Base-by-base conservation (phyloP, 768 basidiomycete species). In the Aureoboletus auriporus region DNA sequence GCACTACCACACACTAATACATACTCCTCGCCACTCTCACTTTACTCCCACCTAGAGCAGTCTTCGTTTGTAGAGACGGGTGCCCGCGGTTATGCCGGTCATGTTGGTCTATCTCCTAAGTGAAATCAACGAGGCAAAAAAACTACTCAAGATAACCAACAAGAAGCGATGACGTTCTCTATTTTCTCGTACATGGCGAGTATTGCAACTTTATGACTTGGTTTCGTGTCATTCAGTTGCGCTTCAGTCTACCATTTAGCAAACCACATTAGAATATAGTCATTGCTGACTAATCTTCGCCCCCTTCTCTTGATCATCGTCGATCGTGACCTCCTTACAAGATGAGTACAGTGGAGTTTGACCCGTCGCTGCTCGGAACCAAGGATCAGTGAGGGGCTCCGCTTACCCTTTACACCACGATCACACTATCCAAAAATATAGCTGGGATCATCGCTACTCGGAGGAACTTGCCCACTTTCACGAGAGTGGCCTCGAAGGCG, bases 401-500 rank as follows among this genome's bases (percentile, higher is more conserved):
- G 9, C 16, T 28, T 39, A 10, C n/a, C 35, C 27, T 13, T 31
- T 31, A 30, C 38, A n/a, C 31, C 17, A 47, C 14, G 20, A 46
- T 42, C 37, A 39, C 27, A 27, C 20, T 20, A 27, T 39, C 30
- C 54, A 17, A 20, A 17, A 6, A 40, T 13, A 43, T 39, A 91
- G 89, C 63, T 92, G 90, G 90, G 86, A 92, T 60, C 57, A 71
- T 37, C 82, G 87, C 8, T 93, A 92, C 64, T 71, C 80, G 34
- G 72, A 75, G 36, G 90, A 93, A 59, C 67, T 91, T 29, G 63
- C 61, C 33, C 86, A 87, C 58, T 92, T 89, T 52, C 70, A 80
- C 28, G 90, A 89, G 43, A 79, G 82, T 28, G 84, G 86, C 16
- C 88, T 92, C 60, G 88, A 90, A 64, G 90, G 90, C 31, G 90